A percentile compares a stretch with the other conserved stretches of the same genome.
phyloP scores from a whole-genome alignment of 768 basidiomycete genomes.

The Collybiopsis confluens region DNA sequence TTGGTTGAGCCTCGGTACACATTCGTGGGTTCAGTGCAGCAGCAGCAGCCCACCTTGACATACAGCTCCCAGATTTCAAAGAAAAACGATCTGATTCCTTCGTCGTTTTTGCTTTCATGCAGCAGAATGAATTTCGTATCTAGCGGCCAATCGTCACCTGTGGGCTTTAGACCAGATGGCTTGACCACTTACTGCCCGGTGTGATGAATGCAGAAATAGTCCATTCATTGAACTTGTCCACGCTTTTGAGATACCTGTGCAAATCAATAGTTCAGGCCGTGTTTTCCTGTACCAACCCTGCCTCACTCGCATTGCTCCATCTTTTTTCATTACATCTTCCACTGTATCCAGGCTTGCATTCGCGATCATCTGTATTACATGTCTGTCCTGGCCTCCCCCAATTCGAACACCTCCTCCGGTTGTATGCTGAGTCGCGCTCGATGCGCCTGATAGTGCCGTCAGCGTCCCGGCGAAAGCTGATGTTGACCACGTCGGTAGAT shows the following conservation, averaged over 20 bases:
- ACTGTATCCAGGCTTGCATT: constrained; percentile 94
- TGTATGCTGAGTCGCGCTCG: constrained; percentile 67
- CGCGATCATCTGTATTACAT: constrained; percentile 99
- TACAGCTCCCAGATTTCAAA: constrained; percentile 96
- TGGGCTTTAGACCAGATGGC: neutral
- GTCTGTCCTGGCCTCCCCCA: constrained; percentile 81
- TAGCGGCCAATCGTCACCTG: constrained; percentile 27
- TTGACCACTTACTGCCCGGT: constrained; percentile 73
- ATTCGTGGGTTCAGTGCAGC: neutral
- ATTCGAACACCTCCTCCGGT: constrained; percentile 62
- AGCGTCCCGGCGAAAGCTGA: constrained; percentile 88
- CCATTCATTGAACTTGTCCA: constrained; percentile 99
- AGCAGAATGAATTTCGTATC: constrained; percentile 94
- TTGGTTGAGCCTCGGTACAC: constrained; percentile 12
- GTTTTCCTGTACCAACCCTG: neutral
- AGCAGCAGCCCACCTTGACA: constrained; percentile 67
- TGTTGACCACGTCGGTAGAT: constrained; percentile 86
- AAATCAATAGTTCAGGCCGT: constrained; percentile 5
- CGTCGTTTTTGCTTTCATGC: constrained; percentile 96
- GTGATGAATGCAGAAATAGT: constrained; percentile 95
- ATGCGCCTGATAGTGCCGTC: constrained; percentile 82
- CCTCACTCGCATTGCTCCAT: constrained; percentile 61
- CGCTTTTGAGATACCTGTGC: constrained; percentile 86
- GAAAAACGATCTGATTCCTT: constrained; percentile 91
- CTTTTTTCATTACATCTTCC: constrained; percentile 87